Percentiles rank a stretch among this genome's conserved stretches.
Conservation (phyloP, 1,139 yeast species). For the Nakaseomyces glabratus region DNA sequence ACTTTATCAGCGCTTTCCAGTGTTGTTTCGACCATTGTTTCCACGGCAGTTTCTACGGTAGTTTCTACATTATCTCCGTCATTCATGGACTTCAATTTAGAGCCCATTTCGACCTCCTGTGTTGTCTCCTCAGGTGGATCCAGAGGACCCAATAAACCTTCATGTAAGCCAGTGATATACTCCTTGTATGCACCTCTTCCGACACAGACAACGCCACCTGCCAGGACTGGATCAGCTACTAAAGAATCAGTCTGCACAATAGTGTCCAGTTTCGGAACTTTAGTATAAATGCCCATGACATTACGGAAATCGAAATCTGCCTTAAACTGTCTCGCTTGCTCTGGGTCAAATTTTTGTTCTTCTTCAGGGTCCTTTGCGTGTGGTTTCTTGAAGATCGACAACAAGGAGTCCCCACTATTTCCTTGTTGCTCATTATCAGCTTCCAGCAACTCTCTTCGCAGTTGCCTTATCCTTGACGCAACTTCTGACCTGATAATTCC, state of each 20-base stretch:
- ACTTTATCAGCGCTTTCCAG: too few species aligned
- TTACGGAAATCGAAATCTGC: slow-evolving; percentile 45
- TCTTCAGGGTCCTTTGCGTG: not conserved
- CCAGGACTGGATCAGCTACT: slow-evolving; percentile 34
- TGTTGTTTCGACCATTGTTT: too few species aligned
- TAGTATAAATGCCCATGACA: slow-evolving; percentile 49
- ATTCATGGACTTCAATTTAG: slow-evolving; percentile 6
- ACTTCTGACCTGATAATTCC: slow-evolving; percentile 80
- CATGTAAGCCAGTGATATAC: slow-evolving; percentile 82
- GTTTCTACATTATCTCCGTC: too few species aligned
- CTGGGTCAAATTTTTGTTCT: slow-evolving; percentile 10
- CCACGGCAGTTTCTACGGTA: too few species aligned
- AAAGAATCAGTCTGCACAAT: slow-evolving; percentile 42
- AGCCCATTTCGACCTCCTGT: not conserved
- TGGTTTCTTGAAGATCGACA: not conserved
- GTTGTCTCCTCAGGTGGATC: slow-evolving; percentile 30
- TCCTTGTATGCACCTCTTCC: slow-evolving; percentile 97
- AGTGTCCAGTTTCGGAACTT: slow-evolving; percentile 31
- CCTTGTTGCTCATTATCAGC: not conserved
- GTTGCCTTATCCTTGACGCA: slow-evolving; percentile 70
- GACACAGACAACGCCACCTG: slow-evolving; percentile 84
- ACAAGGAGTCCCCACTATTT: too few species aligned
- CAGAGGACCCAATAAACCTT: slow-evolving; percentile 88
- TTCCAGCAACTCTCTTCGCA: slow-evolving; percentile 40
- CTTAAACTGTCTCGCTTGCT: slow-evolving; percentile 29